Conservation (phyloP, 2,329 filamentous ascomycete species). For the Aspergillus udagawae region DNA sequence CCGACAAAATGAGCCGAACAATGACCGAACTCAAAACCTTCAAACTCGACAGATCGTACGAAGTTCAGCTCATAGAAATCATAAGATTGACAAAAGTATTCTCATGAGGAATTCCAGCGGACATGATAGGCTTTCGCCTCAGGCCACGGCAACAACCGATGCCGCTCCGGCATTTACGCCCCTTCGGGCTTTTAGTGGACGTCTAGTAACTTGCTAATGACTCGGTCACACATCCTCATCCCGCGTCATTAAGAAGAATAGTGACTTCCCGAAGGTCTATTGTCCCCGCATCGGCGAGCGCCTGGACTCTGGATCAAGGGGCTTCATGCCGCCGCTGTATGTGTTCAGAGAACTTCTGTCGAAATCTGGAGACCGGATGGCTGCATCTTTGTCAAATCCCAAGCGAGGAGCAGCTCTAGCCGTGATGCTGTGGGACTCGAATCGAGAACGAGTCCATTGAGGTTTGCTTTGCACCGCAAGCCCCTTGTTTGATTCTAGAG, state of each 20-base stretch:
- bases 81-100: background rate
- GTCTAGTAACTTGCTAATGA: background rate
- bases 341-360: background rate
- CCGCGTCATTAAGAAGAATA: background rate
- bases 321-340: background rate
- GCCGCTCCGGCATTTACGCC: background rate
- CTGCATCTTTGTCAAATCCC: background rate
- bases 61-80: background rate
- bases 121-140: background rate
- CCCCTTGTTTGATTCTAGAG: background rate
- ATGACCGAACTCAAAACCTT: background rate
- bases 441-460: background rate
- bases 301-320: slow-evolving; percentile 4
- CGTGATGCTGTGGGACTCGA: background rate
- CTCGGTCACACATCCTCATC: background rate
- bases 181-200: background rate
- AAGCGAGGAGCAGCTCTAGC: background rate
- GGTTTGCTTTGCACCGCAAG: background rate
- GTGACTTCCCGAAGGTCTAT: background rate
- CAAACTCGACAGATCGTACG: background rate
- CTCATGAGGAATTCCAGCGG: background rate
- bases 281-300: slow-evolving; percentile 14
- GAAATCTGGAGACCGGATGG: background rate
- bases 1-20: background rate
- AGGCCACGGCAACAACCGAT: background rate